Conservation (phyloP, 2,329 filamentous ascomycete species). For the Fusarium nygamai region DNA sequence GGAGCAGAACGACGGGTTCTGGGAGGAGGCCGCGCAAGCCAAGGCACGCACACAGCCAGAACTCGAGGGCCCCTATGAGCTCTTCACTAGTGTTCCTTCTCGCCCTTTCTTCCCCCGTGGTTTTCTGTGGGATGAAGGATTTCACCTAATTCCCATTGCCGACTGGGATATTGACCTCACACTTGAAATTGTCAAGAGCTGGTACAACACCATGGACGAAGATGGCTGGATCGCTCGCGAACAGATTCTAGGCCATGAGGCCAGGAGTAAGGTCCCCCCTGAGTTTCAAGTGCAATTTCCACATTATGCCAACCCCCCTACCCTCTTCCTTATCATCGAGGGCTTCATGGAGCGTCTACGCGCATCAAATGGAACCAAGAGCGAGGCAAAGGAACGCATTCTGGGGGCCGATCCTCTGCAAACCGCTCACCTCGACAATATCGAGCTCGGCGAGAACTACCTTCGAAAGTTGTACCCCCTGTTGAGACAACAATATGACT, state of each 20-base stretch:
- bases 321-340: conserved; percentile 89
- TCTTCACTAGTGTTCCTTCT: conserved; percentile 92
- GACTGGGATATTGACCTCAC: conserved; percentile 95
- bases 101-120: conserved; percentile 95
- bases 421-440: conserved; percentile 73
- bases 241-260: conserved; percentile 91
- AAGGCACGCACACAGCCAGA: conserved; percentile 73
- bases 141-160: conserved; percentile 88
- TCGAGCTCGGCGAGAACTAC: conserved; percentile 74
- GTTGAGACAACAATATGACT: conserved; percentile 88
- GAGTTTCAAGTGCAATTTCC: conserved; percentile 98
- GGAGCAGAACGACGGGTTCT: conserved; percentile 94
- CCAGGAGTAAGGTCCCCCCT: conserved; percentile 89
- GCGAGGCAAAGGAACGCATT: conserved; percentile 56
- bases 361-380: conserved; percentile 59
- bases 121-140: conserved; percentile 98
- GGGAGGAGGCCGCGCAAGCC: conserved; percentile 88
- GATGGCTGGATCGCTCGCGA: conserved; percentile 98
- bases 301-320: conserved; percentile 97
- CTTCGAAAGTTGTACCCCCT: conserved; percentile 84
- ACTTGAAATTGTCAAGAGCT: conserved; percentile 88
- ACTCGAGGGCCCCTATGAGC: conserved; percentile 83
- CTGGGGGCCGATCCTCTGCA: conserved; percentile 60
- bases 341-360: conserved; percentile 83
- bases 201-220: conserved; percentile 95